phyloP scores from a whole-genome alignment of 2,329 filamentous ascomycete genomes.

The Neobulgaria alba region DNA sequence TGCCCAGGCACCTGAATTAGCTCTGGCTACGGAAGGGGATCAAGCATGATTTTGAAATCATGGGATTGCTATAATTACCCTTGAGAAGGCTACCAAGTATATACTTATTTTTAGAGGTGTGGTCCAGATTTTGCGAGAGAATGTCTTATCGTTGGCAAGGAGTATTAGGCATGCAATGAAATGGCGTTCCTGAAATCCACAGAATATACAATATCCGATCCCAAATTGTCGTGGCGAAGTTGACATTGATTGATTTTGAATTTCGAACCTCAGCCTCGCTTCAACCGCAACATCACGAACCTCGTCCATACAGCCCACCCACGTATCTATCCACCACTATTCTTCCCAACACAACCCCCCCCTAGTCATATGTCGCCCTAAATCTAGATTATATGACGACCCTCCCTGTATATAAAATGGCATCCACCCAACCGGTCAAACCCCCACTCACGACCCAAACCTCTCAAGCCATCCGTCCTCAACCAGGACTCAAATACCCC shows the following conservation, averaged over 20 bases:
- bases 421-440: slow-evolving; percentile 27
- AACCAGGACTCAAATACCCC: slow-evolving; percentile 71
- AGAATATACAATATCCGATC: too few relatives aligned
- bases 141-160: too few relatives aligned
- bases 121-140: too few relatives aligned
- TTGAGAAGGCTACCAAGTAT: too few relatives aligned
- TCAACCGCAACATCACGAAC: background rate
- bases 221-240: too few relatives aligned
- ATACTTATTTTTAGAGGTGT: too few relatives aligned
- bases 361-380: background rate
- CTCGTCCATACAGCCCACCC: background rate
- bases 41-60: background rate
- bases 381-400: slow-evolving; percentile 5
- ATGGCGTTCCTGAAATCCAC: too few relatives aligned
- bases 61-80: too few relatives aligned
- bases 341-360: background rate
- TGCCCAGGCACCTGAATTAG: background rate
- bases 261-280: background rate
- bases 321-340: background rate
- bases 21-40: slow-evolving; percentile 1
- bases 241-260: background rate
- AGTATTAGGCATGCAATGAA: too few relatives aligned
- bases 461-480: slow-evolving; percentile 20
- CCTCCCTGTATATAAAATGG: slow-evolving; percentile 20
- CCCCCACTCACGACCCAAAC: slow-evolving; percentile 18